These are phyloP conservation scores for Croton laevigatus DNA, from an alignment of 441 rosid species.

Conservation along the genomic window DNA sequence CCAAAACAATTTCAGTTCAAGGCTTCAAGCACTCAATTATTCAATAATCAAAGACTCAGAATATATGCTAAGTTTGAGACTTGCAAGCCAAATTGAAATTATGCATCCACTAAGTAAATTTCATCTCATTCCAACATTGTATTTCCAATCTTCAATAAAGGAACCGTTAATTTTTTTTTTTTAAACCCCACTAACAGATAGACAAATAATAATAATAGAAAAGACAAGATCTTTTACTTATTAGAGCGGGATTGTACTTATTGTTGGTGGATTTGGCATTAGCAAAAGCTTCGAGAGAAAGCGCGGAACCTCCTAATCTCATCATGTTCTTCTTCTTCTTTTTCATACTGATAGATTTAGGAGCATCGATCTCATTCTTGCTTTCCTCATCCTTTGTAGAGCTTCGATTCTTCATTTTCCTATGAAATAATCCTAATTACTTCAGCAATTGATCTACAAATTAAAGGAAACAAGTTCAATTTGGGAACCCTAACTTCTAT, in stretches of 20 bases:
- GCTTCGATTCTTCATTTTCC: constrained; percentile 47
- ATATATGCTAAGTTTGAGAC: background rate
- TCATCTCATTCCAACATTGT: background rate
- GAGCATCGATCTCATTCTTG: constrained; percentile 19
- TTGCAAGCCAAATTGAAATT: background rate
- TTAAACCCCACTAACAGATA: background rate
- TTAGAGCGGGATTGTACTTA: constrained; percentile 62
- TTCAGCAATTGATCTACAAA: background rate
- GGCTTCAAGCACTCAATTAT: background rate
- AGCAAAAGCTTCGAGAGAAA: constrained; percentile 81
- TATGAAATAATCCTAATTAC: background rate
- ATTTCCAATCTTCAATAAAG: background rate
- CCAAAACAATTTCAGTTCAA: too few species aligned
- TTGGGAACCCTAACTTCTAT: constrained; percentile 23
- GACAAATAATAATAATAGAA: background rate
- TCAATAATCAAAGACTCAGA: background rate
- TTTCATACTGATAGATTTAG: constrained; percentile 31
- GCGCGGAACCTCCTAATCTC: constrained; percentile 80
- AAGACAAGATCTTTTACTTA: constrained; percentile 41
- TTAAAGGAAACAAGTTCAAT: background rate
- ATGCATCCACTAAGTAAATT: background rate
- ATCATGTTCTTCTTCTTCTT: constrained; percentile 55
- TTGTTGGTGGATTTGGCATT: constrained; percentile 54
- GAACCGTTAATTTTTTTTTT: background rate
- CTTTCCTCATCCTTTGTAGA: constrained; percentile 18